phyloP scores from a whole-genome alignment of 192 early-diverging fungal genomes.

The Coemansia sp. region DNA sequence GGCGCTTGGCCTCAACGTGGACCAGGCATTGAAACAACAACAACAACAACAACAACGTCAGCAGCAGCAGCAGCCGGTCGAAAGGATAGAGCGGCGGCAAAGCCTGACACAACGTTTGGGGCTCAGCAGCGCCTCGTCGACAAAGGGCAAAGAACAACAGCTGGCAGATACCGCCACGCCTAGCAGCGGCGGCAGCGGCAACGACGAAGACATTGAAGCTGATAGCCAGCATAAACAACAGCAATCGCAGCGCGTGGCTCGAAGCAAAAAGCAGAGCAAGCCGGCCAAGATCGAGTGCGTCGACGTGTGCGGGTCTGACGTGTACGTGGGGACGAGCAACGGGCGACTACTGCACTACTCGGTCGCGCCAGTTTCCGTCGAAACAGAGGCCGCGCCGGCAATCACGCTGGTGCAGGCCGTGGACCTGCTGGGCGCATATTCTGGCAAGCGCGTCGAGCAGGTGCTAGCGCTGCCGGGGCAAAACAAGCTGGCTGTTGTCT shows the following conservation, averaged over 20 bases:
- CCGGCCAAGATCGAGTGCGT: constrained; percentile 30
- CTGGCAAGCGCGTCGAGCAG: constrained; percentile 43
- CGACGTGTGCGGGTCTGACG: constrained; percentile 26
- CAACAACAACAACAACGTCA: too few relatives aligned
- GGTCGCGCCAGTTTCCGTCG: constrained; percentile 16
- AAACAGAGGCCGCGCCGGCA: constrained; percentile 11
- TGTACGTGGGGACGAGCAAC: constrained; percentile 43
- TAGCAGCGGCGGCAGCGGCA: neutral
- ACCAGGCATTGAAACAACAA: neutral
- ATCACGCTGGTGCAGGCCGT: constrained; percentile 16
- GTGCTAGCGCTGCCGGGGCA: constrained; percentile 35
- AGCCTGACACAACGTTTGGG: constrained; percentile 49
- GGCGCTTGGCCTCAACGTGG: constrained; percentile 23
- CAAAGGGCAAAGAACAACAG: constrained; percentile 3
- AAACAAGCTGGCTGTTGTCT: constrained; percentile 34
- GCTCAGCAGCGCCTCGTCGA: neutral
- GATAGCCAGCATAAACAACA: neutral
- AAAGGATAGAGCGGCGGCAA: constrained; percentile 25
- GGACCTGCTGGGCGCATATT: constrained; percentile 26
- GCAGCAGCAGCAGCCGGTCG: neutral
- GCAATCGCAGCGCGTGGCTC: neutral
- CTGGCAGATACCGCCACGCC: neutral
- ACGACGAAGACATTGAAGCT: neutral
- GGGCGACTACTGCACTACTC: constrained; percentile 44
- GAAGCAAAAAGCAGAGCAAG: neutral